Evolutionary conservation across 495 filamentous ascomycete species (phyloP).

Genomic region (Xeromyces bisporus): DNA sequence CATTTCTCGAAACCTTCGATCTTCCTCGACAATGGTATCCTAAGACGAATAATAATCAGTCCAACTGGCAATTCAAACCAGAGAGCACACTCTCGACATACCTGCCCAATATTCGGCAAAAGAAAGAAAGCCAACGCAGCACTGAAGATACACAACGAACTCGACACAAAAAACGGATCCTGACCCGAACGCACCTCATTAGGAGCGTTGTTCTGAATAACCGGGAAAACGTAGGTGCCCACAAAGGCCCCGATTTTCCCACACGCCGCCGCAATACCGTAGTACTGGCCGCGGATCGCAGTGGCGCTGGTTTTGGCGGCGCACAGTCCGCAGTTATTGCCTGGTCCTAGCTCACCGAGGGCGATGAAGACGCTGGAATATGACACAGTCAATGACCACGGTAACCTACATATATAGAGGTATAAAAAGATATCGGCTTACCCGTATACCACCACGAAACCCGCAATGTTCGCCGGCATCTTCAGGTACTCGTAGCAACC

Average conservation of each 20-base stretch:
- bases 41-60: conserved; percentile 1
- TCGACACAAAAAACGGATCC: conserved; percentile 65
- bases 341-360: conserved; percentile 73
- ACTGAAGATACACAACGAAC: conserved; percentile 44
- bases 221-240: conserved; percentile 67
- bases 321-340: conserved; percentile 78
- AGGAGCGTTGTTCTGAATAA: conserved; percentile 50
- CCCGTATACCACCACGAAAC: conserved; percentile 60
- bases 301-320: conserved; percentile 82
- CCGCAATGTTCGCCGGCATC: conserved; percentile 45
- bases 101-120: conserved; percentile 52
- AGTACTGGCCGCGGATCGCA: conserved; percentile 76
- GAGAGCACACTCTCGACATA: conserved; percentile 3
- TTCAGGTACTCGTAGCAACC: conserved; percentile 50
- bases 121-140: conserved; percentile 40
- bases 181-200: conserved; percentile 44
- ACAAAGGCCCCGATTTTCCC: conserved; percentile 86
- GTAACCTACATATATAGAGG: too few species aligned
- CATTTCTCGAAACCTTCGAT: conserved; percentile 52
- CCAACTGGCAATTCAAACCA: neutral
- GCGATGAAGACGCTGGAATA: conserved; percentile 66
- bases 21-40: conserved; percentile 55
- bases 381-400: too few species aligned
- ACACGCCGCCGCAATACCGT: conserved; percentile 68
- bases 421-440: too few species aligned